Conservation (phyloP, 2,329 filamentous ascomycete species). For the Raffaelea arxii region DNA sequence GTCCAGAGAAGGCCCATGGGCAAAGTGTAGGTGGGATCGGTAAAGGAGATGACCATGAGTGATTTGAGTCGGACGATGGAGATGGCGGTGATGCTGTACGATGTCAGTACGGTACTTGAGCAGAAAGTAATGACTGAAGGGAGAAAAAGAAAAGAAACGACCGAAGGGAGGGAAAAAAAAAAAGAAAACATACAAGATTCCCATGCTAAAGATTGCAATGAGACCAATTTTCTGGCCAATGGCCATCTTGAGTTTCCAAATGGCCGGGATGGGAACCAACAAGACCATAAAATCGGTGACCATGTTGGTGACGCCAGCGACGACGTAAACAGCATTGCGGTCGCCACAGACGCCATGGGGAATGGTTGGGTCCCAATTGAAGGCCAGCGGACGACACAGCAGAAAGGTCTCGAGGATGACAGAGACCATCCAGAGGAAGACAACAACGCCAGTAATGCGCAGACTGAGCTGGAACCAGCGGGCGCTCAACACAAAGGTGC, state of each 20-base stretch:
- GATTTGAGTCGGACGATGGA: not conserved
- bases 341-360: not conserved
- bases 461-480: not conserved
- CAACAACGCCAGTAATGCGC: not conserved
- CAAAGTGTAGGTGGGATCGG: not conserved
- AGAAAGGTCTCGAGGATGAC: constrained; percentile 2
- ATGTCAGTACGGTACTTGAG: no score
- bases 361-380: constrained; percentile 1
- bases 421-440: not conserved
- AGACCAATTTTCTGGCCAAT: not conserved
- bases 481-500: not conserved
- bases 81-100: constrained; percentile 2
- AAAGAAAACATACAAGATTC: not conserved
- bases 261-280: not conserved
- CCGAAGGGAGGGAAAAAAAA: no score
- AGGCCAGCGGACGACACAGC: constrained; percentile 1
- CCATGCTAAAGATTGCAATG: constrained; percentile 1
- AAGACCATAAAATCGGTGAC: constrained; percentile 2
- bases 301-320: constrained; percentile 1
- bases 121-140: no score
- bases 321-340: constrained; percentile 1
- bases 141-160: no score
- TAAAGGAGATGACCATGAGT: constrained; percentile 1
- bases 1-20: constrained; percentile 4
- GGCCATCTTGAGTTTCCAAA: not conserved